Evolutionary conservation across 2,329 filamentous ascomycete species (phyloP).

Genomic region (Pezicula radicicola): DNA sequence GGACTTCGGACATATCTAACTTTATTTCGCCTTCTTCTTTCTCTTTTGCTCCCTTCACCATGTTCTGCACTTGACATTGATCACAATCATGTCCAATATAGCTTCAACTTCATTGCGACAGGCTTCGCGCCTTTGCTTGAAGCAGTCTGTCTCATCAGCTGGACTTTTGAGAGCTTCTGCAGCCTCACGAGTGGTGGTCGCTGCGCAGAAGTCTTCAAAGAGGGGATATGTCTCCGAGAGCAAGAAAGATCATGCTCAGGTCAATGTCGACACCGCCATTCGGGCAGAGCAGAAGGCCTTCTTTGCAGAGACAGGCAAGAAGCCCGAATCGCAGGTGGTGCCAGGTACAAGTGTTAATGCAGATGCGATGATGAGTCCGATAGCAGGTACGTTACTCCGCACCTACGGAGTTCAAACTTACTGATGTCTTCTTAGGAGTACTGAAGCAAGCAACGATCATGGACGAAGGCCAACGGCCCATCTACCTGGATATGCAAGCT

Average conservation of each 20-base stretch:
- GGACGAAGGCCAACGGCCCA: slow-evolving; percentile 88
- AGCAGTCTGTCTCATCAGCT: slow-evolving; percentile 19
- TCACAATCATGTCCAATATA: slow-evolving; percentile 23
- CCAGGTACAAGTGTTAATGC: slow-evolving; percentile 21
- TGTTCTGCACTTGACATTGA: background rate
- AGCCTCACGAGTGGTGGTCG: slow-evolving; percentile 15
- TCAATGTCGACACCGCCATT: slow-evolving; percentile 79
- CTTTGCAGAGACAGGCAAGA: slow-evolving; percentile 43
- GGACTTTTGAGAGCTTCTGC: slow-evolving; percentile 20
- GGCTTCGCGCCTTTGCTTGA: slow-evolving; percentile 28
- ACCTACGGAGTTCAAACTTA: slow-evolving; percentile 10
- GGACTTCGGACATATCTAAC: slow-evolving; percentile 1
- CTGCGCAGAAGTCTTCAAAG: slow-evolving; percentile 25
- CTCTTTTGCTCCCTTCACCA: slow-evolving; percentile 4
- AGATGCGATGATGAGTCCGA: slow-evolving; percentile 74
- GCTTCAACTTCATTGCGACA: slow-evolving; percentile 27
- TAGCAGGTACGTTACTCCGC: slow-evolving; percentile 52
- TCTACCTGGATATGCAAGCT: slow-evolving; percentile 98
- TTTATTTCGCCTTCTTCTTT: slow-evolving; percentile 4
- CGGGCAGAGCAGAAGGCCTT: slow-evolving; percentile 84
- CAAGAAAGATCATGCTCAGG: slow-evolving; percentile 74
- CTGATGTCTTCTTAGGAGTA: slow-evolving; percentile 50
- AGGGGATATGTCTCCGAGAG: slow-evolving; percentile 83
- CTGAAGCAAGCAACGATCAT: slow-evolving; percentile 90
- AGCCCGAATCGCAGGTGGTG: slow-evolving; percentile 21